Percentiles rank a stretch among this genome's conserved stretches.
Evolutionary conservation across 2,329 filamentous ascomycete genomes (phyloP).

Genomic region (Teratosphaeria nubilosa): DNA sequence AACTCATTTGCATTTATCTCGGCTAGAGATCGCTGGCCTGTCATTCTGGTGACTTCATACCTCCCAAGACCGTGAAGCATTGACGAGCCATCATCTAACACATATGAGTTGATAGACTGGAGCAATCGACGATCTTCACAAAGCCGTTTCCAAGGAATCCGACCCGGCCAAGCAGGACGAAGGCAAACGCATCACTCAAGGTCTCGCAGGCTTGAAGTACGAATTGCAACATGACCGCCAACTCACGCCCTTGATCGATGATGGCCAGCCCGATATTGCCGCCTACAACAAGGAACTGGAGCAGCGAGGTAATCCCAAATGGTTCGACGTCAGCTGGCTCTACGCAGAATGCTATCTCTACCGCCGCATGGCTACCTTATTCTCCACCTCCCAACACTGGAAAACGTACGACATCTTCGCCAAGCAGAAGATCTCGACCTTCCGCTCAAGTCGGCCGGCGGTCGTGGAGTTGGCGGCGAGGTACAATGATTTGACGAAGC

Average conservation of each 20-base stretch:
- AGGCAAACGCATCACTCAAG: constrained; percentile 75
- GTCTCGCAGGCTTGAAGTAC: constrained; percentile 78
- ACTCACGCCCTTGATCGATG: constrained; percentile 64
- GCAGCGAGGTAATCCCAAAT: constrained; percentile 60
- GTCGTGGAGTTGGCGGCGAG: constrained; percentile 71
- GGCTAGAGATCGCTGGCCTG: constrained; percentile 79
- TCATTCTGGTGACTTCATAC: constrained; percentile 61
- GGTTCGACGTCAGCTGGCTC: constrained; percentile 82
- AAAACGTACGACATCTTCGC: constrained; percentile 82
- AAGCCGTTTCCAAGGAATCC: constrained; percentile 47
- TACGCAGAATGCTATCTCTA: constrained; percentile 93
- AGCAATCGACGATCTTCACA: constrained; percentile 90
- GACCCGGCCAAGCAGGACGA: constrained; percentile 60
- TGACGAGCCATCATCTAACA: background rate
- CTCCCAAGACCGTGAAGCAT: background rate
- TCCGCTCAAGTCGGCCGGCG: constrained; percentile 80
- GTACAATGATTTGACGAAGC: constrained; percentile 62
- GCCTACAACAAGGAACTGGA: constrained; percentile 80
- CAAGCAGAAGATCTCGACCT: constrained; percentile 82
- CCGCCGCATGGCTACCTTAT: constrained; percentile 70
- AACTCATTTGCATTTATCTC: constrained; percentile 82
- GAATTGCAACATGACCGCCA: constrained; percentile 82
- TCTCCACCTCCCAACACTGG: constrained; percentile 71
- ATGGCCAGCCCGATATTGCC: constrained; percentile 64
- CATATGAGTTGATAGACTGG: constrained; percentile 52